Evolutionary conservation across 805 yeast genomes (phyloP).

Genomic region (Hanseniaspora valbyensis): DNA sequence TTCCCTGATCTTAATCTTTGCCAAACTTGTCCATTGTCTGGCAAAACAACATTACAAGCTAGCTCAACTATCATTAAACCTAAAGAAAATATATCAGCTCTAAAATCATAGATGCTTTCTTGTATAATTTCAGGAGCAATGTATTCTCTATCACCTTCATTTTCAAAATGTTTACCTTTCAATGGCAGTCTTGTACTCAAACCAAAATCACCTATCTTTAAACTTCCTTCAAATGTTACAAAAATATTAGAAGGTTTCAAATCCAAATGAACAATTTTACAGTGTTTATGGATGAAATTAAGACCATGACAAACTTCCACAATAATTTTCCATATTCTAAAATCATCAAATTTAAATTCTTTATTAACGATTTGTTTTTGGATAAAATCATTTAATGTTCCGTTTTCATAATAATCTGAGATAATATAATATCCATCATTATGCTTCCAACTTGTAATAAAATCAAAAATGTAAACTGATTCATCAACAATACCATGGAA

Average conservation of each 20-base stretch:
- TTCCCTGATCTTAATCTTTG: conserved; percentile 91
- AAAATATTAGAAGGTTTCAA: conserved; percentile 91
- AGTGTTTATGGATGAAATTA: conserved; percentile 62
- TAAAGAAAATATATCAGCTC: conserved; percentile 90
- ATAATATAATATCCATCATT: conserved; percentile 69
- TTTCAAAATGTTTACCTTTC: conserved; percentile 51
- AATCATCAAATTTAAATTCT: conserved; percentile 59
- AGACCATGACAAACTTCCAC: conserved; percentile 74
- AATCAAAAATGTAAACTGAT: conserved; percentile 63
- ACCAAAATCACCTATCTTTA: conserved; percentile 95
- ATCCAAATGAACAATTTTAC: conserved; percentile 73
- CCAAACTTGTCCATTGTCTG: conserved; percentile 96
- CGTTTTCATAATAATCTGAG: conserved; percentile 94
- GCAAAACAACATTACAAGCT: conserved; percentile 88
- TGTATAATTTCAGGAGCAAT: conserved; percentile 94
- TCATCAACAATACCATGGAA: conserved; percentile 37
- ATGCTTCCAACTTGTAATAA: conserved; percentile 41
- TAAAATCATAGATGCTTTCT: conserved; percentile 69
- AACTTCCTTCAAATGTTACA: conserved; percentile 84
- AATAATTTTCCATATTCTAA: conserved; percentile 94
- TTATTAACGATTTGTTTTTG: conserved; percentile 66
- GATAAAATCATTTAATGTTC: conserved; percentile 71
- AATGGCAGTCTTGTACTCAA: conserved; percentile 77
- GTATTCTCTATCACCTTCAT: conserved; percentile 95
- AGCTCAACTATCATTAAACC: conserved; percentile 89